Evolutionary conservation across 1,284 basidiomycete species (phyloP), one percentile per base, ranked within the genome.

Genomic region (Puccinia brachypodii): DNA sequence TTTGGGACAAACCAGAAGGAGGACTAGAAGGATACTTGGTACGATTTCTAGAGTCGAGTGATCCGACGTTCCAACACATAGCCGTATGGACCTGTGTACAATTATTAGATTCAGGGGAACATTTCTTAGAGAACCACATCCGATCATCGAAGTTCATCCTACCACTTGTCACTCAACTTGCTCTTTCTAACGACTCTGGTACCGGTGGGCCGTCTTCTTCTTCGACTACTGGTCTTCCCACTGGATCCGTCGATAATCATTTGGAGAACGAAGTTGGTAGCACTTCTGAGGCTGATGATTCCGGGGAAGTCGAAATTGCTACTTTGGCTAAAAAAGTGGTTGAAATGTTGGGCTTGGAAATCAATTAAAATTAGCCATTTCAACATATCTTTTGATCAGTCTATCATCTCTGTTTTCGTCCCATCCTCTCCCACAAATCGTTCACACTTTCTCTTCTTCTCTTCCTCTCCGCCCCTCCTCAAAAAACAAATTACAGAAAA

Each of bases 31-130:
- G 91, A 83, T 99, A 99, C 87, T 89, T 99, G 62, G 92, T 95
- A 85, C 91, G 94, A 69, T 99, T 99, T 91, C 88, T 99, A 84
- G 94, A 92, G 79, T 95, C 93, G 85, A 89, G 93, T 22, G 97
- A 99, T 87, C 93, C 94, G n/a, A 99, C 97, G 0, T 99, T 99
- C 92, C 96, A 98, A 87, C 97, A 99, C 87, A 99, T 99, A 84
- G 97, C 97, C 40, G 96, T 99, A 60, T 98, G 95, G 95, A 76
- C 71, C 31, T 71, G 40, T 87, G 86, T 79, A 31, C 31, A 50
- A 31, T 14, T 36, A 22, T 31, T 47, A 40, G 22, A 53, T 22
- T 62, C 47, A 7, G 44, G 44, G 92, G 95, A 97, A 87, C 91
- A 93, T n/a, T 92, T 93, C 85, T 89, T 98, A 64, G 93, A 93